These are phyloP conservation scores for Hyaloscypha bicolor DNA, from an alignment of 495 filamentous ascomycete species.

Conservation along the genomic window DNA sequence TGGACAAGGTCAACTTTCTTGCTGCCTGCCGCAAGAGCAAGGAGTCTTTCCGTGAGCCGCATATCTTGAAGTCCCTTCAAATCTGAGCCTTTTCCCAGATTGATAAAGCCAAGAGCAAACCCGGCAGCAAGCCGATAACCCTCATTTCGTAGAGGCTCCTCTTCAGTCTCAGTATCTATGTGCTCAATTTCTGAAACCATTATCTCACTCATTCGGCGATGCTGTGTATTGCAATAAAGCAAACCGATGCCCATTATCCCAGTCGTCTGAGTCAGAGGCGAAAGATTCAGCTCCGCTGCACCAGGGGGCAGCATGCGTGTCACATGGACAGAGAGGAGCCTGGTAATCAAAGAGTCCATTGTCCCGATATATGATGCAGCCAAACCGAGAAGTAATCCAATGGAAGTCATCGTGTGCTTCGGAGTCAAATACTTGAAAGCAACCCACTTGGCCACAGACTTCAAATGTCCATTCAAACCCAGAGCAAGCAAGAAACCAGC, in stretches of 20 bases:
- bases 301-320: slow-evolving; percentile 90
- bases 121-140: slow-evolving; percentile 93
- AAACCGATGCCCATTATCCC: slow-evolving; percentile 97
- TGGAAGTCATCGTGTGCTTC: slow-evolving; percentile 98
- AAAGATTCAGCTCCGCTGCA: slow-evolving; percentile 91
- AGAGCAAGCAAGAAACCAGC: slow-evolving; percentile 90
- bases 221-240: slow-evolving; percentile 92
- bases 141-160: slow-evolving; percentile 87
- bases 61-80: slow-evolving; percentile 91
- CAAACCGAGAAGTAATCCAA: slow-evolving; percentile 88
- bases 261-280: slow-evolving; percentile 90
- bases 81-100: slow-evolving; percentile 86
- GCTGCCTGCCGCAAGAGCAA: slow-evolving; percentile 80
- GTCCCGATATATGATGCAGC: slow-evolving; percentile 93
- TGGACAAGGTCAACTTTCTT: slow-evolving; percentile 89
- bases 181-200: slow-evolving; percentile 97
- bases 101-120: slow-evolving; percentile 92
- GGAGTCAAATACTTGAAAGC: slow-evolving; percentile 98
- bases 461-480: slow-evolving; percentile 94
- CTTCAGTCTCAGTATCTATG: slow-evolving; percentile 65
- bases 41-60: slow-evolving; percentile 84
- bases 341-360: slow-evolving; percentile 93
- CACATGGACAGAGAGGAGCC: slow-evolving; percentile 96
- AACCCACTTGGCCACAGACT: slow-evolving; percentile 93
- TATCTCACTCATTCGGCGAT: slow-evolving; percentile 97